A percentile compares a stretch with the other conserved stretches of the same genome.
These are phyloP conservation scores for Ehretia macrophylla DNA, from an alignment of 257 asterid genomes.

Conservation along the genomic window DNA sequence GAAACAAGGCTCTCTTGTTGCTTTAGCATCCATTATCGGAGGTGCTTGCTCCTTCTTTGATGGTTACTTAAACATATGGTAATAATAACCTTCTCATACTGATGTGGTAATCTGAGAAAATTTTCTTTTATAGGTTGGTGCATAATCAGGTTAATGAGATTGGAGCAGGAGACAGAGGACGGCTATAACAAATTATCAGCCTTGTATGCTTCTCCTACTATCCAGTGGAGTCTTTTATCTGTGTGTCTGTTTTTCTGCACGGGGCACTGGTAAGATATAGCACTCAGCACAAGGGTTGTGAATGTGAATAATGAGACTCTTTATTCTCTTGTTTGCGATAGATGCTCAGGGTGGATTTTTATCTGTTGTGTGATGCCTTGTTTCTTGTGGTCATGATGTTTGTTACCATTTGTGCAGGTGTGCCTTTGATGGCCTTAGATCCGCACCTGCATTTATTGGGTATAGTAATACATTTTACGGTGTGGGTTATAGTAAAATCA, in stretches of 20 bases:
- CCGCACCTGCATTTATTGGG: slow-evolving; percentile 83
- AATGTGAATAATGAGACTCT: neutral
- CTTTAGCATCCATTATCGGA: slow-evolving; percentile 59
- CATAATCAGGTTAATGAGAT: slow-evolving; percentile 45
- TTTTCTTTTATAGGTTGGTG: slow-evolving; percentile 64
- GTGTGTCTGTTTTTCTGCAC: slow-evolving; percentile 85
- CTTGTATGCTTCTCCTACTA: slow-evolving; percentile 59
- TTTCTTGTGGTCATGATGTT: slow-evolving; percentile 17
- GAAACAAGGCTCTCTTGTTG: slow-evolving; percentile 81
- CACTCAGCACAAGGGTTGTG: slow-evolving; percentile 11
- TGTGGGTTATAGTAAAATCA: too few relatives aligned
- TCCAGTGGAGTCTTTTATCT: slow-evolving; percentile 82
- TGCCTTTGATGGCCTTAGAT: slow-evolving; percentile 95
- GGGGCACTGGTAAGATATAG: slow-evolving; percentile 78
- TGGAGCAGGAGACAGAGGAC: slow-evolving; percentile 30
- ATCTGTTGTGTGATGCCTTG: neutral
- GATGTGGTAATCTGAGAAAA: slow-evolving; percentile 14
- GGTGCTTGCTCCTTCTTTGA: slow-evolving; percentile 39
- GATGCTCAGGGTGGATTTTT: neutral
- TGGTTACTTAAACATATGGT: slow-evolving; percentile 2
- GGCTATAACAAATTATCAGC: slow-evolving; percentile 35
- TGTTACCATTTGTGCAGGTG: slow-evolving; percentile 54
- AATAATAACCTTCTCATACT: slow-evolving; percentile 6
- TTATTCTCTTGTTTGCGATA: neutral
- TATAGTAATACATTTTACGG: too few relatives aligned